Evolutionary conservation across 2,329 filamentous ascomycete genomes (phyloP), one percentile per base, ranked within the genome.

Genomic region (Teratosphaeria destructans): DNA sequence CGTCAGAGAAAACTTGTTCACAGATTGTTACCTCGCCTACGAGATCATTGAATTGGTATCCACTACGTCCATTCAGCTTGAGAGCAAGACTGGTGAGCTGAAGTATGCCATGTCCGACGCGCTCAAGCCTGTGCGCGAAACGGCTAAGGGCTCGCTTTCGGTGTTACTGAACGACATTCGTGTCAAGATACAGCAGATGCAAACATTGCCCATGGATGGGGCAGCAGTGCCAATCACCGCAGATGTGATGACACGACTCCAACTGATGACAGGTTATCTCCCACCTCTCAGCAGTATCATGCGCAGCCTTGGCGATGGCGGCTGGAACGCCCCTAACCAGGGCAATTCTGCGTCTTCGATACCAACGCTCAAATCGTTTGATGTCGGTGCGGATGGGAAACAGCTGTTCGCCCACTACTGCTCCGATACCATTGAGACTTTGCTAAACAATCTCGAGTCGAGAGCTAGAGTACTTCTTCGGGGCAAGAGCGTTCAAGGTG

Each of bases 1-100:
- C 69, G 91, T 97, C 74, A 91, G 92, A 71, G 78, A 82, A 49
- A 92, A 96, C 70, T 77, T 96, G 47, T 83, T 85, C 65, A 96
- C 90, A 0, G 94, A 99, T 73, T 97, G 93, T 74, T 97, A 90
- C 72, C 82, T 99, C 55, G 91, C 91, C 7, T 99, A 95, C 72
- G 94, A 99, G 71, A 89, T 97, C 35, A 89, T 95, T 35, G 93
- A 96, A 68, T 89, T 96, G 61, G 85, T 97, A 54, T 89, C 90
- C 0, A 82, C 82, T 12, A 80, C 96, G 55, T 91, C 90, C 2
- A 86, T 86, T 59, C 86, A 87, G 47, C 78, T 99, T 3, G 93
- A 96, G 63, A 82, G 83, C 4, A 85, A 87, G 62, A 95, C 91
- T 0, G 90, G 90, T 2, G 90, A 96, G 68, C 80, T 96, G 60